Conservation (phyloP, 768 basidiomycete species). For the Russula dissimulans region DNA sequence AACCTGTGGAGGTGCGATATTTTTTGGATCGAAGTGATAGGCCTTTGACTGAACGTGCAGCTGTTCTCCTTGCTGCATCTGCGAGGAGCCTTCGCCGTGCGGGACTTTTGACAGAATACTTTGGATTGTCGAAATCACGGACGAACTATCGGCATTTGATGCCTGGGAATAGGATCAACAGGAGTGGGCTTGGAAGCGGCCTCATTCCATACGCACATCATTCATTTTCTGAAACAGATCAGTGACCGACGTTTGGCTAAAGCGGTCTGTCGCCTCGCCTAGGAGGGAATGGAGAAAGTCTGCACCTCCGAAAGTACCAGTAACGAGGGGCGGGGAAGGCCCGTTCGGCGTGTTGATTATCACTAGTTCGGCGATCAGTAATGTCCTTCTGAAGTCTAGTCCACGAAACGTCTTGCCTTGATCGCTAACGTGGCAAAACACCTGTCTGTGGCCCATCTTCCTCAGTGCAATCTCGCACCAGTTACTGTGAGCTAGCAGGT, state of each 20-base stretch:
- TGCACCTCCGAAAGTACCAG: constrained; percentile 58
- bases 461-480: constrained; percentile 69
- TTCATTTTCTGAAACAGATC: constrained; percentile 46
- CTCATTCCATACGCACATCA: constrained; percentile 22
- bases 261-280: constrained; percentile 54
- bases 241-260: constrained; percentile 54
- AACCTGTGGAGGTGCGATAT: constrained; percentile 55
- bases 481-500: constrained; percentile 70
- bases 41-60: constrained; percentile 48
- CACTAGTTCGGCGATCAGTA: constrained; percentile 8
- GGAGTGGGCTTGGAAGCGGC: not conserved
- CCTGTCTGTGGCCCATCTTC: constrained; percentile 57
- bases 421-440: constrained; percentile 77
- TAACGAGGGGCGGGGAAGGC: constrained; percentile 51
- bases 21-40: constrained; percentile 53
- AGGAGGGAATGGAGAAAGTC: constrained; percentile 60
- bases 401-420: constrained; percentile 28
- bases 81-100: constrained; percentile 38
- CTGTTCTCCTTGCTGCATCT: constrained; percentile 45
- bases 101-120: constrained; percentile 41
- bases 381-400: not conserved
- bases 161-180: constrained; percentile 12
- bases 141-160: constrained; percentile 27
- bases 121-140: constrained; percentile 32
- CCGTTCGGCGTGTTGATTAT: constrained; percentile 37